Evolutionary conservation across 2,329 filamentous ascomycete genomes (phyloP), one percentile per base, ranked within the genome.

Genomic region (Nannizziopsis arthrosporioides): DNA sequence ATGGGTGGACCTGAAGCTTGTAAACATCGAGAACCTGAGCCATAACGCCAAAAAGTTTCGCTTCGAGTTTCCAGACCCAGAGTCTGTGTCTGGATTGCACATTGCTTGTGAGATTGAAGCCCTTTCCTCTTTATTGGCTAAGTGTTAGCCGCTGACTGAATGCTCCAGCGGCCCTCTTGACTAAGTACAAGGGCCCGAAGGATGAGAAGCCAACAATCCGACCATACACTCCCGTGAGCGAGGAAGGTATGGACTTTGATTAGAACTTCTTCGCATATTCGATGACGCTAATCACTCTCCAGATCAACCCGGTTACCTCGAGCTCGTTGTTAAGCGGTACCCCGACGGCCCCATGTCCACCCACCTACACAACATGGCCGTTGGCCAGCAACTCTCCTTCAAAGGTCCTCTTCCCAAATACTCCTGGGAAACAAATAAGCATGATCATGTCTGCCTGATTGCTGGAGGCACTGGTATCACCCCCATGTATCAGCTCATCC

Each of bases 371-470:
- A 75, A 77, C 63, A 78, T 98, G 80, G 74, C 76, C 31, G 81
- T 85, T 39, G 86, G 88, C 54, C 83, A 96, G 68, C 75, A 76
- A 12, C 80, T 98, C 48, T 82, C 90, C 53, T 81, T 98, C 73
- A 96, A 98, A 77, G 92, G 92, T 14, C 92, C 92, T 1, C 80
- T 98, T 35, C 85, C 87, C 60, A 98, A 98, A 71, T 96, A 95
- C 69, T 69, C 79, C 30, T 96, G 89, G 89, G 64, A 78, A 46
- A 63, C 82, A 57, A 96, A 96, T 78, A 95, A 94, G 78, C 89
- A 95, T 73, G 73, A 85, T 52, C 88, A 96, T 73, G 63, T 73
- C 56, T 65, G 62, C 44, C 56, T 73, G 58, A 68, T 98, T 54
- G 87, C 90, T n/a, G 92, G 92, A 59, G 92, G 92, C 55, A 95